Percentiles rank a stretch among this genome's conserved stretches.
Conservation (phyloP, 2,329 filamentous ascomycete species). For the Cladosporium halotolerans region DNA sequence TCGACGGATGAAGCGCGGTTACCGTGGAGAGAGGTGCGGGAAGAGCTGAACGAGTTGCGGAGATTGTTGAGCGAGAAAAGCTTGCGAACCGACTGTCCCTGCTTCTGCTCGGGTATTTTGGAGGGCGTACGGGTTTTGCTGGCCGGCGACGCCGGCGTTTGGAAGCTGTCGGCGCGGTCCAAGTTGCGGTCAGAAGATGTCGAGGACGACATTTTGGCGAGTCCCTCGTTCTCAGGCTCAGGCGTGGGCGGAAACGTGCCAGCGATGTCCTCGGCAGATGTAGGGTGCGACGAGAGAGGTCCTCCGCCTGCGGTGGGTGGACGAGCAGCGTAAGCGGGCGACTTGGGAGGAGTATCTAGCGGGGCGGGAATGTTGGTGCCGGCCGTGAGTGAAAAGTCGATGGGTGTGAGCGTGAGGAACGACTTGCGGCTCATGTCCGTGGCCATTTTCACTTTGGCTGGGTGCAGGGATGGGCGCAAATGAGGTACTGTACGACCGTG, state of each 20-base stretch:
- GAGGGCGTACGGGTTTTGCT: constrained; percentile 10
- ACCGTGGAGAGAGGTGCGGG: constrained; percentile 26
- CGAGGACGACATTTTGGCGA: constrained; percentile 12
- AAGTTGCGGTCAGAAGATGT: constrained; percentile 15
- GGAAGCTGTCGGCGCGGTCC: constrained; percentile 20
- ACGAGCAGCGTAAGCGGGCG: constrained; percentile 14
- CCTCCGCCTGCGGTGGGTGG: constrained; percentile 29
- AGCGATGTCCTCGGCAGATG: constrained; percentile 23
- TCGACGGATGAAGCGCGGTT: constrained; percentile 11
- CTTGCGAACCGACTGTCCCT: constrained; percentile 16
- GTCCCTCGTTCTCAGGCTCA: constrained; percentile 17
- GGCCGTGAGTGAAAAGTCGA: constrained; percentile 22
- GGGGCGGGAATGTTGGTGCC: constrained; percentile 24
- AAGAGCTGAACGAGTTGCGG: constrained; percentile 31
- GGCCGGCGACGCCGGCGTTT: constrained; percentile 17
- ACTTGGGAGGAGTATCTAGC: constrained; percentile 18
- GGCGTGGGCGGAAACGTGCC: constrained; percentile 19
- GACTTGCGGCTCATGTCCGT: constrained; percentile 13
- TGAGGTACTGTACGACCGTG: not conserved
- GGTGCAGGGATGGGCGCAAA: constrained; percentile 9
- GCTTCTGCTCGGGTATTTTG: constrained; percentile 11
- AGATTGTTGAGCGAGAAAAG: constrained; percentile 29
- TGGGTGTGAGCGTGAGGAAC: constrained; percentile 18
- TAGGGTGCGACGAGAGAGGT: constrained; percentile 30
- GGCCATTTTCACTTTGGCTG: constrained; percentile 5